Conservation (phyloP, 768 basidiomycete species). For the Holtermannia corniformis region DNA sequence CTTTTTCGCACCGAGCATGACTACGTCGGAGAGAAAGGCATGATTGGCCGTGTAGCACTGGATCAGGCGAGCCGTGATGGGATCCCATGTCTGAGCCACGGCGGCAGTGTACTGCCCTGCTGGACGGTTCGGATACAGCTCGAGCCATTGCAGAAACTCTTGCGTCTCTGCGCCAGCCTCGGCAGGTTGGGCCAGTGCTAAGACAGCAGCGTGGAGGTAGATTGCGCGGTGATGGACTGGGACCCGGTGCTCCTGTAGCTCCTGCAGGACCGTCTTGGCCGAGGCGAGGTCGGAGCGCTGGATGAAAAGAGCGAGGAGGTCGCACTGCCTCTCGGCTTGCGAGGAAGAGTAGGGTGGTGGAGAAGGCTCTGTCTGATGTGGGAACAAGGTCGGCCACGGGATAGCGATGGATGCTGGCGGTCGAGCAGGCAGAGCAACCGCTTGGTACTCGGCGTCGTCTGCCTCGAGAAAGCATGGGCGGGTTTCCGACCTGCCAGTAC, state of each 20-base stretch:
- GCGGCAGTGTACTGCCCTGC: slow-evolving; percentile 16
- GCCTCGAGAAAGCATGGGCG: slow-evolving; percentile 21
- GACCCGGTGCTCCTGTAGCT: slow-evolving; percentile 11
- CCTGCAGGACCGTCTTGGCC: slow-evolving; percentile 17
- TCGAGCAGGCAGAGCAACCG: slow-evolving; percentile 11
- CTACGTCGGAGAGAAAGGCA: slow-evolving; percentile 9
- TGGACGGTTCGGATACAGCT: slow-evolving; percentile 27
- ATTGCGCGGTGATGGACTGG: slow-evolving; percentile 13
- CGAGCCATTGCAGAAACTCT: slow-evolving; percentile 23
- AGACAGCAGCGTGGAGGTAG: slow-evolving; percentile 13
- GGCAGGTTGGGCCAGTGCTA: slow-evolving; percentile 6
- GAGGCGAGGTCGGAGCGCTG: slow-evolving; percentile 7
- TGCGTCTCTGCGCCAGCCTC: not conserved
- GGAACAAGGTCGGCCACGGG: slow-evolving; percentile 29
- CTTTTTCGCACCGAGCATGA: slow-evolving; percentile 16
- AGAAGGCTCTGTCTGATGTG: slow-evolving; percentile 3
- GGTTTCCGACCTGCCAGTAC: not conserved
- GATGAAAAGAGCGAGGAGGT: slow-evolving; percentile 17
- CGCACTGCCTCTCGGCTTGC: slow-evolving; percentile 9
- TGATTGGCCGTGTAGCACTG: slow-evolving; percentile 6
- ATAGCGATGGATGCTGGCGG: slow-evolving; percentile 10
- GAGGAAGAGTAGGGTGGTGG: not conserved
- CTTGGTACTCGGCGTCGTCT: slow-evolving; percentile 15
- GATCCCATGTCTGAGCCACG: slow-evolving; percentile 16
- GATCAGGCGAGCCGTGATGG: slow-evolving; percentile 13